Base-by-base conservation (phyloP, 2,329 filamentous ascomycete genomes). In the Tolypocladium nubicola region DNA sequence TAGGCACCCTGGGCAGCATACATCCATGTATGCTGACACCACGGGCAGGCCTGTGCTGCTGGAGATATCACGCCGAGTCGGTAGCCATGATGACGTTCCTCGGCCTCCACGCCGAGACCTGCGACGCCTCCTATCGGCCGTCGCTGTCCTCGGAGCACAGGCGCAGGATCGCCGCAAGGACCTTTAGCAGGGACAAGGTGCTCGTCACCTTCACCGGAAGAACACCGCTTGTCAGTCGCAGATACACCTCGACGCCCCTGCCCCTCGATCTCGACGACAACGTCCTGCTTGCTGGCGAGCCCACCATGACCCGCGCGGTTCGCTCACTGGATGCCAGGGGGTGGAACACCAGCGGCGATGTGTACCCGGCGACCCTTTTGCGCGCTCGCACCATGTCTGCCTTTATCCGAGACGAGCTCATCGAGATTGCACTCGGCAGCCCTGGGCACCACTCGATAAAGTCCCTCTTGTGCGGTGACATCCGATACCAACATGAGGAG, bases 201-300 rank as follows among this genome's bases (percentile, higher is more conserved):
- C 59, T 72, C 5, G 70, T 71, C 16, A 68, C 70, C 3, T 72
- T 76, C 45, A 74, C 72, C 1, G 74, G 73, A 2, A 61, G 73
- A 11, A 73, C 73, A 6, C 74, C 72, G 0, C 63, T 73, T 3
- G 58, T 75, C 37, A 68, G 68, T 41, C 65, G 65, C 16, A 62
- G 64, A 2, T 75, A 71, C 57, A 61, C 68, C 11, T 71, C 70
- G 2, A 72, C 73, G 19, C 70, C 72, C 4, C 60, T 71, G 11
- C 73, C 72, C 1, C 63, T 75, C 9, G 73, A 75, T 56, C 59
- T 75, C 14, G 64, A 61, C 33, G 71, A 73, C 57, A 63, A 68
- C 30, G 63, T 64, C 21, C 59, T 75, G 9, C 68, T 71, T 47
- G 67, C 70, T 37, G 64, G 66, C 0, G 60, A 62, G 9, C 59